Evolutionary conservation across 2,329 filamentous ascomycete genomes (phyloP).

Genomic region (Calonectria honghensis): DNA sequence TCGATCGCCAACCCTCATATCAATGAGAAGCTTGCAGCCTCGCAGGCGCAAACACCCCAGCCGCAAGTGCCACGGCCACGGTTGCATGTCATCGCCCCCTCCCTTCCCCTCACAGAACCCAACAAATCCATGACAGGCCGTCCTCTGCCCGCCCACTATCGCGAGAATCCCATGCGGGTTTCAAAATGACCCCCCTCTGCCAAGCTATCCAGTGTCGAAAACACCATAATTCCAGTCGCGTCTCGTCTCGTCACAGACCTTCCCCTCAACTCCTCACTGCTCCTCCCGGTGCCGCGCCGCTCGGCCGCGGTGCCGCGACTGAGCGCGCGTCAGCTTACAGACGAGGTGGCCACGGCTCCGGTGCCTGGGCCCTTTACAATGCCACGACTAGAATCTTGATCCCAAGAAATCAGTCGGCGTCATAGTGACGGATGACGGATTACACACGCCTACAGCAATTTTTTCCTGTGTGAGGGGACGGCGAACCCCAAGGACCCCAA

Average conservation of each 20-base stretch:
- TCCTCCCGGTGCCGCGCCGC: constrained; percentile 8
- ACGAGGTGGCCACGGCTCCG: constrained; percentile 44
- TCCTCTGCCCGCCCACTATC: background rate
- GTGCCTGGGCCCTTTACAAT: constrained; percentile 53
- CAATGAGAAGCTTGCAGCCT: constrained; percentile 34
- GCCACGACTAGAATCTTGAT: constrained; percentile 58
- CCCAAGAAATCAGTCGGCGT: constrained; percentile 44
- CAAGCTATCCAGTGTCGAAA: constrained; percentile 13
- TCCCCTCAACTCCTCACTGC: background rate
- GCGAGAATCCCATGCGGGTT: constrained; percentile 32
- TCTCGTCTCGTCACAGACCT: constrained; percentile 14
- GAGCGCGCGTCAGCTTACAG: constrained; percentile 36
- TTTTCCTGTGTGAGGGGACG: constrained; percentile 33
- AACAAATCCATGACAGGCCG: constrained; percentile 22
- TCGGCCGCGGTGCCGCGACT: constrained; percentile 30
- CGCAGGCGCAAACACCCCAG: constrained; percentile 26
- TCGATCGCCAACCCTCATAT: constrained; percentile 35
- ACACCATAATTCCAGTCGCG: constrained; percentile 7
- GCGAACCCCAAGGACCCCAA: constrained; percentile 44
- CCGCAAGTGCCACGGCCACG: constrained; percentile 20
- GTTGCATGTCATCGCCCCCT: constrained; percentile 29
- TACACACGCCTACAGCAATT: constrained; percentile 33
- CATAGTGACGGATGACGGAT: constrained; percentile 53
- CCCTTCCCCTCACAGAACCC: constrained; percentile 19
- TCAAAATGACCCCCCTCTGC: constrained; percentile 16